Percentiles rank a stretch among this genome's conserved stretches.
phyloP scores from a whole-genome alignment of 2,329 filamentous ascomycete genomes.

The Coniochaeta ligniaria region DNA sequence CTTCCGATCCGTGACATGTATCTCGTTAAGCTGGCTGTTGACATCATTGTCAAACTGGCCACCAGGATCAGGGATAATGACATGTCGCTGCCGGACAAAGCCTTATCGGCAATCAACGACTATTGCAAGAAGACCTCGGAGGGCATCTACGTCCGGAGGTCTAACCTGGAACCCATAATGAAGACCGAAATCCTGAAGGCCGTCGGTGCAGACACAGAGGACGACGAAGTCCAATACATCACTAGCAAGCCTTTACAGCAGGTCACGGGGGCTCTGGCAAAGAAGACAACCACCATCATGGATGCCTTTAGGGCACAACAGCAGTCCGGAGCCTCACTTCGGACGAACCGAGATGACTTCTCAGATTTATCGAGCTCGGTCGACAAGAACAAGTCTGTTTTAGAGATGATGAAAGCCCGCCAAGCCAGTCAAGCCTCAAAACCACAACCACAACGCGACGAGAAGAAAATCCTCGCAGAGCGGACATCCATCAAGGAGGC shows the following conservation, averaged over 20 bases:
- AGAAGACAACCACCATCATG: conserved; percentile 47
- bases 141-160: conserved; percentile 49
- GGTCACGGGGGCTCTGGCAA: conserved; percentile 22
- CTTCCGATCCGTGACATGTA: conserved; percentile 83
- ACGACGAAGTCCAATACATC: conserved; percentile 40
- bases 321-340: conserved; percentile 4
- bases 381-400: conserved; percentile 10
- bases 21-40: conserved; percentile 74
- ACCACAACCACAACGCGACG: conserved; percentile 29
- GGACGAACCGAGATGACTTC: not conserved
- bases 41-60: conserved; percentile 77
- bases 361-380: not conserved
- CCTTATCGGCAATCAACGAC: conserved; percentile 56
- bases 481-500: conserved; percentile 61
- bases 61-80: conserved; percentile 70
- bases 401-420: conserved; percentile 36
- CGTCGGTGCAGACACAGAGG: conserved; percentile 47
- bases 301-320: conserved; percentile 53
- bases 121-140: conserved; percentile 51
- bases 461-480: conserved; percentile 28
- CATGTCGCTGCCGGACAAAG: conserved; percentile 58
- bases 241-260: conserved; percentile 28
- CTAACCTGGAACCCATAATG: conserved; percentile 75
- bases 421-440: conserved; percentile 29
- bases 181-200: conserved; percentile 72